Evolutionary conservation across 2,329 filamentous ascomycete species (phyloP).

Genomic region (Colletotrichum chrysophilum): DNA sequence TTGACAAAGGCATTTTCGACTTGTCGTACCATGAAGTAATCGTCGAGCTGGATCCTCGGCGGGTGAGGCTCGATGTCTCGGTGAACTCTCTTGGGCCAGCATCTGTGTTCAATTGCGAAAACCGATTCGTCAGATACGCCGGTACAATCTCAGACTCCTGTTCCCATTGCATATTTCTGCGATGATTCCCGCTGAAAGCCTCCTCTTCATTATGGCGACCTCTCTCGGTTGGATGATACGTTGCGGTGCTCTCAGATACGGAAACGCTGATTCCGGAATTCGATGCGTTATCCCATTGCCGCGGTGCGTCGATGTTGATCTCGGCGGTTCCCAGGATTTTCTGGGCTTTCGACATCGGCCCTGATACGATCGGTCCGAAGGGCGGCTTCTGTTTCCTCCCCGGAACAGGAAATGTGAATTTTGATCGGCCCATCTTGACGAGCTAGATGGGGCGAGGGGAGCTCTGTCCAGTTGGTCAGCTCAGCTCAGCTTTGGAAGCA

Average conservation of each 20-base stretch:
- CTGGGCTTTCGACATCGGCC: constrained; percentile 55
- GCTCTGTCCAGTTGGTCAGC: constrained; percentile 8
- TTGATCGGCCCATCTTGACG: constrained; percentile 43
- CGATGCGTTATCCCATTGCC: constrained; percentile 48
- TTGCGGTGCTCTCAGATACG: constrained; percentile 42
- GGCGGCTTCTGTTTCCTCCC: constrained; percentile 48
- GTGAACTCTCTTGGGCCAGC: constrained; percentile 27
- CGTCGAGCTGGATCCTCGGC: constrained; percentile 59
- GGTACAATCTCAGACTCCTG: constrained; percentile 54
- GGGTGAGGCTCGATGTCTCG: constrained; percentile 50
- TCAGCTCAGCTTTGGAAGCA: constrained; percentile 1
- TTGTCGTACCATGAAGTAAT: constrained; percentile 63
- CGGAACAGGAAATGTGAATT: constrained; percentile 54
- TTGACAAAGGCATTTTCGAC: constrained; percentile 58
- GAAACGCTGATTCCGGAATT: constrained; percentile 50
- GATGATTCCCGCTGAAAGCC: constrained; percentile 20
- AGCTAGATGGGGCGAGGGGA: background rate
- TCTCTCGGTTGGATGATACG: constrained; percentile 32
- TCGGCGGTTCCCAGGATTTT: constrained; percentile 53
- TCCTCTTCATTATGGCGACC: constrained; percentile 2
- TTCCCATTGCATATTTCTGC: constrained; percentile 42
- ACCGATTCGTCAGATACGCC: constrained; percentile 26
- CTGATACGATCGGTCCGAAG: constrained; percentile 32
- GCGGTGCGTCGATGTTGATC: constrained; percentile 45
- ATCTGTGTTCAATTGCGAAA: constrained; percentile 11